A percentile compares a stretch with the other conserved stretches of the same genome.
phyloP scores from a whole-genome alignment of 306 rosid genomes.

The Prunus persica region Prunus_persica_NCBIv2 NC_034011.1:1803001-1803500 shows the following conservation, averaged over 20 bases:
- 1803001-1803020: neutral
- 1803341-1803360: neutral
- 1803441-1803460: neutral
- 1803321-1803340: neutral
- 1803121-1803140: neutral
- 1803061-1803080: neutral
- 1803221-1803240: neutral
- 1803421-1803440: neutral
- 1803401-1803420: neutral
- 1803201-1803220: neutral
- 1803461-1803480: neutral
- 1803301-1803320: neutral
- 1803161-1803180: neutral
- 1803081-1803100: too few relatives aligned
- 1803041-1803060: neutral
- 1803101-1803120: neutral
- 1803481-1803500: neutral
- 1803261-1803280: neutral
- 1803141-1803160: neutral
- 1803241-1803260: neutral
- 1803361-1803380: neutral
- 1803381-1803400: neutral
- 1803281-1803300: neutral
- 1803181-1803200: neutral
- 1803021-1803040: neutral